A percentile compares a stretch with the other conserved stretches of the same genome.
phyloP scores from a whole-genome alignment of 305 asterid genomes.

The Solanum chacoense region DNA sequence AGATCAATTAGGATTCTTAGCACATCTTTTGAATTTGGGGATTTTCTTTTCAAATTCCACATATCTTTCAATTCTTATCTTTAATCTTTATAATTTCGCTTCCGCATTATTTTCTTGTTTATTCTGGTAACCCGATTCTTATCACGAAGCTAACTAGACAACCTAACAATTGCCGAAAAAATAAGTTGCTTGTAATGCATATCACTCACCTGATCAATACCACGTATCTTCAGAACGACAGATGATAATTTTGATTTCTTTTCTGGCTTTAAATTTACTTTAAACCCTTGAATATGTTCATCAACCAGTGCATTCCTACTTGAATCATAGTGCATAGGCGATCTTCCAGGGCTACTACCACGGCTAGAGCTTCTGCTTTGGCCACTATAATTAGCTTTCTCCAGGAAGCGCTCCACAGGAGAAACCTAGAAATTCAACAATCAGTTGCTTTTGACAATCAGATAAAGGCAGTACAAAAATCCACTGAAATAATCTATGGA shows the following conservation, averaged over 20 bases:
- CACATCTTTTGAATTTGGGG: neutral
- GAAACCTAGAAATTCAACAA: constrained; percentile 44
- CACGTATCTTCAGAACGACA: constrained; percentile 95
- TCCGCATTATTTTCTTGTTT: neutral
- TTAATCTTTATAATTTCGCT: neutral
- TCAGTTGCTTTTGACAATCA: neutral
- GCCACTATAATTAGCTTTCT: constrained; percentile 67
- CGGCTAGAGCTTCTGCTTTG: constrained; percentile 98
- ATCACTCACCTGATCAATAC: constrained; percentile 86
- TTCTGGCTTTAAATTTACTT: constrained; percentile 87
- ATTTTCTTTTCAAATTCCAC: neutral
- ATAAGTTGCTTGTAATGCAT: neutral
- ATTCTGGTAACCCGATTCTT: neutral
- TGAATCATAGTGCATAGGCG: constrained; percentile 73
- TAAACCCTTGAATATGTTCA: constrained; percentile 78
- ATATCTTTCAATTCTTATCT: neutral
- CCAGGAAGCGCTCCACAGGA: constrained; percentile 88
- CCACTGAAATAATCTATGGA: neutral
- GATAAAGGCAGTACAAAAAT: neutral
- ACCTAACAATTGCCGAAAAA: neutral
- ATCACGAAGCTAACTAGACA: neutral
- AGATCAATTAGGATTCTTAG: neutral
- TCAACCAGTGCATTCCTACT: constrained; percentile 65
- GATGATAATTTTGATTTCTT: constrained; percentile 95
- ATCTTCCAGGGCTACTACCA: constrained; percentile 93